Percentiles rank a stretch among this genome's conserved stretches.
Evolutionary conservation across 2,329 filamentous ascomycete genomes (phyloP).

Genomic region (Rhynchosporium secalis): DNA sequence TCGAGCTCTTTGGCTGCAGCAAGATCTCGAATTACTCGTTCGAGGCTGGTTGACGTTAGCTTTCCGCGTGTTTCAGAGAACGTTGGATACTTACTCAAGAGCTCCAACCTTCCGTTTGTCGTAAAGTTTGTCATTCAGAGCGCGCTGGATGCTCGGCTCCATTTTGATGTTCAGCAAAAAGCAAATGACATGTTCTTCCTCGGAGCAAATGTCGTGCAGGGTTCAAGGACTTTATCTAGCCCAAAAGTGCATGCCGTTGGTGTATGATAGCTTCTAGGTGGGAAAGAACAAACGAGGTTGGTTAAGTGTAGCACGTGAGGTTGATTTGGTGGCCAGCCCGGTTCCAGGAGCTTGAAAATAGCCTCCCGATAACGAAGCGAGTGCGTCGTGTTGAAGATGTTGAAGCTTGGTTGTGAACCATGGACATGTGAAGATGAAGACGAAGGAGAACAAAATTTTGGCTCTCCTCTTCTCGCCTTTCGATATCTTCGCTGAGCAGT

Average conservation of each 20-base stretch:
- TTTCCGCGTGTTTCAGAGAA: slow-evolving; percentile 25
- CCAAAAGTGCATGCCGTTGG: not conserved
- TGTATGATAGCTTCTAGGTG: not conserved
- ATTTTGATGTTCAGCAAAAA: slow-evolving; percentile 49
- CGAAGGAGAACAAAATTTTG: no score
- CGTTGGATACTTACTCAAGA: slow-evolving; percentile 70
- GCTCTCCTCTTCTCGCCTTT: not conserved
- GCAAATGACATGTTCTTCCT: slow-evolving; percentile 24
- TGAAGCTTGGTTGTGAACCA: not conserved
- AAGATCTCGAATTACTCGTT: slow-evolving; percentile 85
- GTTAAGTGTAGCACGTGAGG: not conserved
- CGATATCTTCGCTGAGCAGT: not conserved
- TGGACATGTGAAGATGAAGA: not conserved
- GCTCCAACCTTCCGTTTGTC: slow-evolving; percentile 97
- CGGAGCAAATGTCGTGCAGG: not conserved
- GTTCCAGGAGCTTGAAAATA: no score
- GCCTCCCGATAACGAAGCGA: no score
- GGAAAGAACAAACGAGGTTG: slow-evolving; percentile 2
- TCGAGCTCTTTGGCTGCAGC: slow-evolving; percentile 75
- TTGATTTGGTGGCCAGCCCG: not conserved
- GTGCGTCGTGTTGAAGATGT: not conserved
- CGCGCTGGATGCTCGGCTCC: slow-evolving; percentile 86
- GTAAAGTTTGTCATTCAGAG: slow-evolving; percentile 97
- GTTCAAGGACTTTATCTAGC: slow-evolving; percentile 2
- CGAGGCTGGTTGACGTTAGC: slow-evolving; percentile 60